Percentiles rank a stretch among this genome's conserved stretches.
phyloP scores from a whole-genome alignment of 2,329 filamentous ascomycete species.

The Microcyclospora tardicrescens region DNA sequence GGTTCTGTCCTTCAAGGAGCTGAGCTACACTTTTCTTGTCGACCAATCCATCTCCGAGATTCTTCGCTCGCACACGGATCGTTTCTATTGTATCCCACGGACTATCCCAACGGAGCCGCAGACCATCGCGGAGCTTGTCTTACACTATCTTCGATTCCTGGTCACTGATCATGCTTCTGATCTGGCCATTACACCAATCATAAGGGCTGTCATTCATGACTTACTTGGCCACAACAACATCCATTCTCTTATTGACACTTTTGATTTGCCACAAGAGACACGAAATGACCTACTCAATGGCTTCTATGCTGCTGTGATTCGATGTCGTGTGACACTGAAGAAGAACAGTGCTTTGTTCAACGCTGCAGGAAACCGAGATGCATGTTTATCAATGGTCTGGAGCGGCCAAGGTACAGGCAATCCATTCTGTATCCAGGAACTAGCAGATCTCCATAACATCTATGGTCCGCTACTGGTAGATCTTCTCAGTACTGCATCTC shows the following conservation, averaged over 20 bases:
- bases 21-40: conserved; percentile 77
- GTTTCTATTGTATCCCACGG: conserved; percentile 89
- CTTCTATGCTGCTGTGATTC: no score
- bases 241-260: conserved; percentile 69
- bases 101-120: conserved; percentile 99
- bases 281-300: no score
- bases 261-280: no score
- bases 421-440: no score
- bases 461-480: conserved; percentile 86
- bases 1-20: no score
- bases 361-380: no score
- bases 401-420: no score
- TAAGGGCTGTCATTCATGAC: conserved; percentile 92
- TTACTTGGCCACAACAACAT: conserved; percentile 94
- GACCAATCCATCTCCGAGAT: conserved; percentile 90
- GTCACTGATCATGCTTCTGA: conserved; percentile 80
- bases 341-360: no score
- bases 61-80: conserved; percentile 90
- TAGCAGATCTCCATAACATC: conserved; percentile 70
- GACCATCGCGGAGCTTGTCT: conserved; percentile 81
- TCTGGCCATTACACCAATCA: conserved; percentile 79
- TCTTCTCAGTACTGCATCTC: conserved; percentile 66
- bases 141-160: conserved; percentile 82
- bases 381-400: no score
- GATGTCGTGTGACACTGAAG: no score